Evolutionary conservation across 345 rosid species (phyloP), one percentile per base, ranked within the genome.

Genomic region (Lagerstroemia speciosa): DNA sequence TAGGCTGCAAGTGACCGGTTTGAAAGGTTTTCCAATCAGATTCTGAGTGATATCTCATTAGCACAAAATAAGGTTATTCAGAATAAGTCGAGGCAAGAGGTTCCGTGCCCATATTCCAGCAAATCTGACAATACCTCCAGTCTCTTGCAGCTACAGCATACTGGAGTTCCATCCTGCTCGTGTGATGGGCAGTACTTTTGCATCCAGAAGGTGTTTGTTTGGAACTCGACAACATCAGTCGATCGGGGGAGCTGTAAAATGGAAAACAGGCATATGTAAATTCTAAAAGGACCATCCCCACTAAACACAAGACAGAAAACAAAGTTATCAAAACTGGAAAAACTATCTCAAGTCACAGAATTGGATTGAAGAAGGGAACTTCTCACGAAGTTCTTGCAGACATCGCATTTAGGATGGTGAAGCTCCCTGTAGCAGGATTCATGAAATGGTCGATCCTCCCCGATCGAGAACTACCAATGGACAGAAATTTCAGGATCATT

Each of bases 121-220:
- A 29, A 29, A 31, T 55, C 31, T 32, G 31, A 71, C 78, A 88
- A 69, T 61, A 91, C 99, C 97, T 91, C 96, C 92, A 94, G 82
- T 80, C 96, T 81, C 75, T 88, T 95, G 68, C 99, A 94, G 74
- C 99, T 91, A 71, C 92, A 94, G 55, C 99, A 94, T 32, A 90
- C 75, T 71, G 89, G 90, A 69, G 99, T 94, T 43, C 87, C 81
- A 71, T 94, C 98, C 64, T 69, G 89, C 78, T 90, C 98, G 70
- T 95, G 99, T 3, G 91, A 85, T 62, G 91, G 97, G 75, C 99
- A 95, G 79, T 91, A 94, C 74, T 88, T 91, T 73, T 92, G 98
- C 67, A 53, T 67, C 99, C 99, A 94, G 83, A 88, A 91, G 69
- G 96, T 96, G 79, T 89, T 98, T 48, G 82, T 84, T 60, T 92